Base-by-base conservation (phyloP, 208 protist genomes). In the Trypanosoma melophagium region DNA sequence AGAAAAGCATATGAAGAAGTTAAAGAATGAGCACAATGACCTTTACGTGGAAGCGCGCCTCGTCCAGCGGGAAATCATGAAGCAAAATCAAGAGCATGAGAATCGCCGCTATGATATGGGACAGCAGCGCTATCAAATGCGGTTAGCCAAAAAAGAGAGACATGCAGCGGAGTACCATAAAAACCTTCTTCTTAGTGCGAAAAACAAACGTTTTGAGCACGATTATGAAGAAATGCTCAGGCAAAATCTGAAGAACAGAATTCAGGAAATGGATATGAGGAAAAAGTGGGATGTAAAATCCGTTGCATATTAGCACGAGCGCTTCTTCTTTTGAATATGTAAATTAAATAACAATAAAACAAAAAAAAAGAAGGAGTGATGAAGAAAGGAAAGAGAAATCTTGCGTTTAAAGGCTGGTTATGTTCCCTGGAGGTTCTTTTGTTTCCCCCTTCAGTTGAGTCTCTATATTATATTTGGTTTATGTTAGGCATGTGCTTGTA, bases 171-270 rank as follows among this genome's bases (percentile, higher is more conserved):
- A 69, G 40, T 53, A 58, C 51, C 56, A 73, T 22, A 64, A 41
- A 31, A 74, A 47, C 13, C 63, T 31, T 2, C 10, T 49, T 24
- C 42, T 54, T 21, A 42, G 35, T 44, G 67, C 66, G 9, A 57
- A 58, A 31, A 49, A 64, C 16, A 77, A 66, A 42, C 55, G 61
- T 21, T 81, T 57, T 60, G 53, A 78, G 53, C 76, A 81, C 50
- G 71, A 81, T 40, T 24, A 61, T 16, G 76, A 81, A 42, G 65
- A 68, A 58, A 16, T 81, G 24, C 78, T 78, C 51, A 51, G 76
- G 21, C 22, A 52, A 8, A 19, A 17, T 3, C 24, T 81, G 55
- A 74, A 78, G 71, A 54, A 75, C 3, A 40, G 50, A 51, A 22
- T 81, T 22, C 47, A 55, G 41, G 60, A 25, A 52, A 81, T 81